Evolutionary conservation across 2,329 filamentous ascomycete species (phyloP).

Genomic region (Pseudogymnoascus sp.): DNA sequence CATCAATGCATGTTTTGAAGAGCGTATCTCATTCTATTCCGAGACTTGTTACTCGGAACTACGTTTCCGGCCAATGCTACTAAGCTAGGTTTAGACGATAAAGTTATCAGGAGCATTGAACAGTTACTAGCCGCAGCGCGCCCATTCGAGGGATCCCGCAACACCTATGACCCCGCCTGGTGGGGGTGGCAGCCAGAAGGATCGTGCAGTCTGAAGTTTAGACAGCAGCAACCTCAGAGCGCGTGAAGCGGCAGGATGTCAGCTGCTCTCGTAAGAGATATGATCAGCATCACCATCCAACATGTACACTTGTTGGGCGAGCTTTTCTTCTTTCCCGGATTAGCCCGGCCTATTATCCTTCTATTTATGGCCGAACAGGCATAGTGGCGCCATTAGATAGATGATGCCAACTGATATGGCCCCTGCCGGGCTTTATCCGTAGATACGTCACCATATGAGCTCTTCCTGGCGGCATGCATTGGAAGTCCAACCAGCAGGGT

Average conservation of each 20-base stretch:
- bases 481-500: neutral
- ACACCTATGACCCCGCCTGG: neutral
- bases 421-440: neutral
- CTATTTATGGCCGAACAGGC: neutral
- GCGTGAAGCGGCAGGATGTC: neutral
- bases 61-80: neutral
- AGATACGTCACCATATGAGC: neutral
- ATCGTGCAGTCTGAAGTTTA: neutral
- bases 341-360: neutral
- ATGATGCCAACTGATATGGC: neutral
- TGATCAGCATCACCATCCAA: neutral
- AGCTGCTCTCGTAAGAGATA: neutral
- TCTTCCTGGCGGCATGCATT: constrained; percentile 5
- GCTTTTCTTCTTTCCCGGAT: neutral
- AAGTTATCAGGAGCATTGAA: neutral
- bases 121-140: neutral
- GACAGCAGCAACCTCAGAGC: neutral
- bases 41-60: neutral
- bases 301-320: neutral
- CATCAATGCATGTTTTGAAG: neutral
- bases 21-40: neutral
- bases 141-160: neutral
- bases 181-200: neutral
- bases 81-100: neutral
- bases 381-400: neutral